Base-by-base conservation (phyloP, 176 grass and related monocot genomes). In the Puya raimondii region DNA sequence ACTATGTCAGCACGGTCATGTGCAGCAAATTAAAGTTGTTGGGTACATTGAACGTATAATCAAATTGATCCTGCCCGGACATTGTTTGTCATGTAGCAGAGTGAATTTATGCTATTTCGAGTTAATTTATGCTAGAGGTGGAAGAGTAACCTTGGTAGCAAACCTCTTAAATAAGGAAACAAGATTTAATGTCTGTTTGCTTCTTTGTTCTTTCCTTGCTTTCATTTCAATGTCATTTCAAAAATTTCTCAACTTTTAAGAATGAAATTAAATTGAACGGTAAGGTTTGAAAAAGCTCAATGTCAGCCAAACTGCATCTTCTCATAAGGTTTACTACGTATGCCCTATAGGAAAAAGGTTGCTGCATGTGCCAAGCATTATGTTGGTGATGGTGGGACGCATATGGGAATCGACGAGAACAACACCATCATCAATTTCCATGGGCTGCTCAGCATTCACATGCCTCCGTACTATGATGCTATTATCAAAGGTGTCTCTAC, bases 391-490 rank as follows among this genome's bases (percentile, higher is more conserved):
- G 64, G 74, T 72, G 79, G 80, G 15, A 61, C 74, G 11, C 70
- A 70, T 17, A 65, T 63, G 50, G 82, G 72, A 14, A 78, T 51
- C 56, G 53, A 71, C 69, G 73, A 70, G 26, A 70, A 69, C 23
- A 53, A 76, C 67, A 71, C 58, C 0, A 65, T 51, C 23, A 68
- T 74, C 23, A 57, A 53, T 63, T 68, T 29, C 56, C 48, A 65
- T 47, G 75, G 58, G 49, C 51, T 79, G 18, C 59, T 75, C 3
- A 22, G 17, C 27, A 42, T 76, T 12, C 73, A 74, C 49, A 78
- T 65, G 79, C 74, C 57, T 33, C 18, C 83, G 57, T 71, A 70
- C 51, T 71, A 64, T 63, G 51, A 80, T 58, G 67, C 70, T 48
- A 23, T 76, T 48, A 78, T 63, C 49, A 77, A 77, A 66, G 52